Percentiles rank a stretch among this genome's conserved stretches.
These are phyloP conservation scores for Zymoseptoria ardabiliae DNA, from an alignment of 2,329 filamentous ascomycete species.

Conservation along the genomic window DNA sequence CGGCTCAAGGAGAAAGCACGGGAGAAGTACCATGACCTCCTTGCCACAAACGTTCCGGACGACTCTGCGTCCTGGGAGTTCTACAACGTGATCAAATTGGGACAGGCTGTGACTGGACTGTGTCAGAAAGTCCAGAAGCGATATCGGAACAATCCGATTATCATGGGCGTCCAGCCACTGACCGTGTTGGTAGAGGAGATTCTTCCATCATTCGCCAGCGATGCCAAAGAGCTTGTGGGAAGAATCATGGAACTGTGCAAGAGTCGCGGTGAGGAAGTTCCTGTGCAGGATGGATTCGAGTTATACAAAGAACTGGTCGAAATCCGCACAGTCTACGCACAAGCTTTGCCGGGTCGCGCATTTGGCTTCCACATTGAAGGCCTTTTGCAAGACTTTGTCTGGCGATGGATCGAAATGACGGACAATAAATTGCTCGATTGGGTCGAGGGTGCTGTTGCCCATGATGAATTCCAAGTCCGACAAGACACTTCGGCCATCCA, in stretches of 20 bases:
- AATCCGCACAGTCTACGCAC: conserved; percentile 71
- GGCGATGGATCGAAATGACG: conserved; percentile 83
- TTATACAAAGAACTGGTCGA: conserved; percentile 83
- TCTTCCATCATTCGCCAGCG: conserved; percentile 83
- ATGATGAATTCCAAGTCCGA: conserved; percentile 76
- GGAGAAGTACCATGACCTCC: conserved; percentile 69
- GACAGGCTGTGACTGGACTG: conserved; percentile 75
- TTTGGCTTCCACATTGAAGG: conserved; percentile 87
- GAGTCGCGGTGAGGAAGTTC: conserved; percentile 64
- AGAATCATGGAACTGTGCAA: conserved; percentile 70
- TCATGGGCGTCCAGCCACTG: conserved; percentile 67
- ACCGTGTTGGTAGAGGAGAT: conserved; percentile 73
- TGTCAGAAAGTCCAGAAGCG: conserved; percentile 87
- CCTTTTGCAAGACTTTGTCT: conserved; percentile 83
- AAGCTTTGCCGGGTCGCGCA: conserved; percentile 61
- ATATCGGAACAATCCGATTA: conserved; percentile 77
- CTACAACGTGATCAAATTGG: conserved; percentile 80
- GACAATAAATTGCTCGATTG: conserved; percentile 73
- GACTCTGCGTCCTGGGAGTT: conserved; percentile 83
- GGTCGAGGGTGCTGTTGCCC: conserved; percentile 84
- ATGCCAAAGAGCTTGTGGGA: conserved; percentile 76
- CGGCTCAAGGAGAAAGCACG: conserved; percentile 67
- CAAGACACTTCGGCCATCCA: conserved; percentile 53
- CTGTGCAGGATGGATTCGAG: conserved; percentile 87
- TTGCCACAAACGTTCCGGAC: conserved; percentile 72